Base-by-base conservation (phyloP, 306 rosid species). In the Hippophae rhamnoides region DNA sequence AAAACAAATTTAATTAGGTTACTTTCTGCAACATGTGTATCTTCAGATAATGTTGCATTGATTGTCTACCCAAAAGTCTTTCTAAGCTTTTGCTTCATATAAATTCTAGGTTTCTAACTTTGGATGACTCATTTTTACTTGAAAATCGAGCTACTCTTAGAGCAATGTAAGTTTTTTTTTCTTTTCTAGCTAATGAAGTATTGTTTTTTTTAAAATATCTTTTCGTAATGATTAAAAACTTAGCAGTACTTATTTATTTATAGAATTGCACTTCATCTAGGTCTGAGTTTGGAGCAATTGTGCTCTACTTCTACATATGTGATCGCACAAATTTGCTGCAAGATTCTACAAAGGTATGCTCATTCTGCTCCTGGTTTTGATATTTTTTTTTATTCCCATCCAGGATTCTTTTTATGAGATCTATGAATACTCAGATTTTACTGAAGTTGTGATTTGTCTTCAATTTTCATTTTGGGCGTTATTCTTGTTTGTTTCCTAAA, bases 101-200 rank as follows among this genome's bases (percentile, higher is more conserved):
- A 31, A 38, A 18, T 61, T 72, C 58, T 69, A 93, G 99, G 90
- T 93, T 93, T 78, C 59, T 88, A 76, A 86, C 95, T 41, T 73
- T 93, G 95, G 99, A 93, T 57, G 99, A 88, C 50, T 71, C 88
- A 31, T 93, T 93, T 80, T 73, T 88, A 75, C 77, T 93, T 44
- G 95, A 93, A 79, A 81, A 93, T 64, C 83, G 99, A 52, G 78
- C 79, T 54, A 88, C 79, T 26, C 69, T 93, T 71, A 82, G 99
- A 78, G 97, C 95, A 72, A 76, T 93, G 99, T 93, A 82, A 74
- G 97, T 82, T 67, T 52, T 62, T 41, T 25, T 66, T 60, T 45
- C 45, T 38, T 38, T 4, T 31, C 38, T 4, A 31, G 38, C 38
- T 31, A 31, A 31, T 31, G 38, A 31, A 31, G 38, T 31, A 2